Evolutionary conservation across 2,329 filamentous ascomycete genomes (phyloP).

Genomic region (Furcasterigmium sp.): DNA sequence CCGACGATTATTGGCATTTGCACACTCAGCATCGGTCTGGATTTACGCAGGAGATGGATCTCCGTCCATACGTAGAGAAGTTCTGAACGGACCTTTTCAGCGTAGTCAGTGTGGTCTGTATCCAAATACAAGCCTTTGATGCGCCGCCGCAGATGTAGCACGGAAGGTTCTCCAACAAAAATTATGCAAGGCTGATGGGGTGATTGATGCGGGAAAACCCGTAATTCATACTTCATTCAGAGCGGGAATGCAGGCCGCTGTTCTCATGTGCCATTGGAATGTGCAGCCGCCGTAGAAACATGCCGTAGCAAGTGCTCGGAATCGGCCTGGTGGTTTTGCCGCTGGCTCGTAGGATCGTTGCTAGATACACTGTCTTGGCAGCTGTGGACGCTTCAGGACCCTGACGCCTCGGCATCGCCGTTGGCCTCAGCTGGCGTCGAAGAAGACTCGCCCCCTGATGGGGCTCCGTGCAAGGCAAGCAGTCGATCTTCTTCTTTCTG

Average conservation of each 20-base stretch:
- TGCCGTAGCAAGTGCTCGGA: constrained; percentile 12
- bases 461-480: constrained; percentile 19
- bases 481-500: constrained; percentile 74
- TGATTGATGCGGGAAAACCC: too few species aligned
- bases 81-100: constrained; percentile 38
- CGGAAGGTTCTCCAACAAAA: too few species aligned
- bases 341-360: constrained; percentile 7
- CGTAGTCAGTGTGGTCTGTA: too few species aligned
- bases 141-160: too few species aligned
- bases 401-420: constrained; percentile 7
- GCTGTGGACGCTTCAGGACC: constrained; percentile 9
- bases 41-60: constrained; percentile 78
- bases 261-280: constrained; percentile 5
- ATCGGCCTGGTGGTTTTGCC: constrained; percentile 12
- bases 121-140: too few species aligned
- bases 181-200: too few species aligned
- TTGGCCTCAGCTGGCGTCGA: neutral
- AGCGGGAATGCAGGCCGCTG: constrained; percentile 8
- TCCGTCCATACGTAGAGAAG: constrained; percentile 78
- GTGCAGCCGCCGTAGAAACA: constrained; percentile 9
- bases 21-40: constrained; percentile 75
- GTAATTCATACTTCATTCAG: constrained; percentile 14
- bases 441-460: neutral
- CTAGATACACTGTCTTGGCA: constrained; percentile 5
- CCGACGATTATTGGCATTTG: constrained; percentile 78